A percentile compares a stretch with the other conserved stretches of the same genome.
Evolutionary conservation across 768 basidiomycete species (phyloP).

Genomic region (Leccinum subtestaceum): DNA sequence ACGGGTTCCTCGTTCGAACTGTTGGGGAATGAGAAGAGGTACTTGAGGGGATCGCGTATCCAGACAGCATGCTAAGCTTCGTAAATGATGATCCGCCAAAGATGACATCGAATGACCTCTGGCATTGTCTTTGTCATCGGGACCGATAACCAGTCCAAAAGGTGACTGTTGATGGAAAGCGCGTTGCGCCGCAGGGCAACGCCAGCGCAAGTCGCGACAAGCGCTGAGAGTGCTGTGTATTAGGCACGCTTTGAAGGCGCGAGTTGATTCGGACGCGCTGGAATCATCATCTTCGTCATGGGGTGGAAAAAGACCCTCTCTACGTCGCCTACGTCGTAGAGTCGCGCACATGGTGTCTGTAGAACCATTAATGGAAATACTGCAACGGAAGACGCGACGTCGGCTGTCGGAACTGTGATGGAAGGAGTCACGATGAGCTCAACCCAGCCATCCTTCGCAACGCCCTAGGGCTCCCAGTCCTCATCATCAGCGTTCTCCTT

Average conservation of each 20-base stretch:
- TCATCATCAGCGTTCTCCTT: constrained; percentile 19
- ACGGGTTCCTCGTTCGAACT: background rate
- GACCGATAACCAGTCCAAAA: no score
- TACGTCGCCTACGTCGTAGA: constrained; percentile 40
- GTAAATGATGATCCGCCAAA: constrained; percentile 51
- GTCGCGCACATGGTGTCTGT: constrained; percentile 60
- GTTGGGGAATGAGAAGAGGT: constrained; percentile 33
- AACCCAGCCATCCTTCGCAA: constrained; percentile 12
- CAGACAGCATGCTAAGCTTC: constrained; percentile 46
- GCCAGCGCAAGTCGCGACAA: no score
- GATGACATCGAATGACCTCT: constrained; percentile 27
- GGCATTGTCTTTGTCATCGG: constrained; percentile 8
- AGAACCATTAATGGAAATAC: constrained; percentile 19
- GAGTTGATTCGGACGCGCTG: constrained; percentile 32
- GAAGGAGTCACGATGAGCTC: constrained; percentile 8
- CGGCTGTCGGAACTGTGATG: constrained; percentile 27
- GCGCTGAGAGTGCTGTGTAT: no score
- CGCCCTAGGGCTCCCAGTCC: constrained; percentile 17
- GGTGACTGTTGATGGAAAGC: constrained; percentile 19
- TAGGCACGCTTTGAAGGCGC: no score
- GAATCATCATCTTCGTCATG: constrained; percentile 7
- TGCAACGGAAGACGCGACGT: constrained; percentile 29
- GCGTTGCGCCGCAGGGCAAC: background rate
- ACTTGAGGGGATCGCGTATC: constrained; percentile 36
- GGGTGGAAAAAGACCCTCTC: background rate